These are phyloP conservation scores for Martensiomyces pterosporus DNA, from an alignment of 192 early-diverging fungal species.

Conservation along the genomic window DNA sequence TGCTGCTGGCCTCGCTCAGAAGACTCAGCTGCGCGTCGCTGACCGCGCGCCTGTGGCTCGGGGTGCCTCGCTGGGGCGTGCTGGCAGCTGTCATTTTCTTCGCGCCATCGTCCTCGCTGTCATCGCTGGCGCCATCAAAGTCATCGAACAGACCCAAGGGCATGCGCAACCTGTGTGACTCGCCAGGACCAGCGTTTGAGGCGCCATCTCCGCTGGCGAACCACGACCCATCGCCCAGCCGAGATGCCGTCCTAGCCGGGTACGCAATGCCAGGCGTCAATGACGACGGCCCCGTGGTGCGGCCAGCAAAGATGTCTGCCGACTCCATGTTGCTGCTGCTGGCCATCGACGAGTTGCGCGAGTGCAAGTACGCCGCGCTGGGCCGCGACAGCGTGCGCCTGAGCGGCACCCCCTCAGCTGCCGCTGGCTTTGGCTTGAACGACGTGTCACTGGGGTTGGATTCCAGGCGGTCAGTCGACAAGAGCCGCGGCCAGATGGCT, in stretches of 20 bases:
- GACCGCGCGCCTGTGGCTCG: constrained; percentile 27
- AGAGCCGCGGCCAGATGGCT: constrained; percentile 67
- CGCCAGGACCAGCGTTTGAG: background rate
- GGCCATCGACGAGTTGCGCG: constrained; percentile 38
- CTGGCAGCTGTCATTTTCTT: constrained; percentile 1
- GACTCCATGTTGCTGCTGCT: constrained; percentile 16
- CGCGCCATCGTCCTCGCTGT: background rate
- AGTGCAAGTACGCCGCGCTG: constrained; percentile 42
- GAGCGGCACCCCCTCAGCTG: constrained; percentile 1
- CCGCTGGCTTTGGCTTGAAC: constrained; percentile 17
- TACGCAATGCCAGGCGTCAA: background rate
- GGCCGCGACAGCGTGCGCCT: constrained; percentile 38
- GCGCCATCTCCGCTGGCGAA: background rate
- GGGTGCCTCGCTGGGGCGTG: constrained; percentile 7
- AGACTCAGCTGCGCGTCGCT: constrained; percentile 43
- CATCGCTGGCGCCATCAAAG: background rate
- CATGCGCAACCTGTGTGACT: background rate
- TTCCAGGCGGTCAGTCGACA: constrained; percentile 8
- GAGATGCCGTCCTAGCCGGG: constrained; percentile 3
- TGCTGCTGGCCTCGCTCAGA: constrained; percentile 35
- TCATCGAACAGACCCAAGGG: background rate
- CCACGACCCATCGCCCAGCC: background rate
- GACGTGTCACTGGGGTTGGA: constrained; percentile 19
- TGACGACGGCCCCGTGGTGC: background rate
- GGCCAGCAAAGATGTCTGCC: background rate